Evolutionary conservation across 179 eudicot species (phyloP), one percentile per base, ranked within the genome.

Genomic region (Corrigiola litoralis): DNA sequence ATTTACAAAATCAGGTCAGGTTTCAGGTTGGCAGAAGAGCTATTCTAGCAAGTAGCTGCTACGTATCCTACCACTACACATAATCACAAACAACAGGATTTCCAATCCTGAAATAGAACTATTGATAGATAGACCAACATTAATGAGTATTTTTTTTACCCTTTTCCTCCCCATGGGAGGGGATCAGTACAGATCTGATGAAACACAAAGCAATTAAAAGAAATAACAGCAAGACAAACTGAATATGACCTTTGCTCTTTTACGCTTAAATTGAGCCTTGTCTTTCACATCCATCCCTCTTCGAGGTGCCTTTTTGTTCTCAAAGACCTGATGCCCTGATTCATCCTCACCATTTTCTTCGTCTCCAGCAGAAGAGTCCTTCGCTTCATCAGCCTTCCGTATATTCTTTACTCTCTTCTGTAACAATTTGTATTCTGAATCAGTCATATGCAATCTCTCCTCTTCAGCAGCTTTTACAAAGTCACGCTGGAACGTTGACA

Each of bases 381-480:
- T 41, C 42, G 31, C 56, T 58, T 69, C 81, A 28, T 75, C 79
- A 4, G 54, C 8, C n/a, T 63, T 73, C 29, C 55, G 23, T 11
- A 42, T 68, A 12, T 48, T 50, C 50, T 74, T 81, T 51, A 72
- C 64, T 65, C 80, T 81, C 67, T 54, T 66, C 33, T 66, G 77
- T 44, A 89, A 72, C 75, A 83, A 67, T 45, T 84, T 77, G 28
- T 37, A 32, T 69, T 91, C 97, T 53, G 69, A 68, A 11, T 86
- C 86, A 63, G 80, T 79, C 81, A 85, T 53, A 68, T 72, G 95
- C 31, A 37, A 68, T 31, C 96, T 84, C 73, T 74, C 74, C 76
- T 91, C 97, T 81, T 91, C 97, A 38, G 80, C 69, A 62, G 77
- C 74, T 71, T 87, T 85, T 9, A 77, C 94, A 79, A 79, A 84